Base-by-base conservation (phyloP, 2,329 filamentous ascomycete genomes). In the Onygenales sp. region DNA sequence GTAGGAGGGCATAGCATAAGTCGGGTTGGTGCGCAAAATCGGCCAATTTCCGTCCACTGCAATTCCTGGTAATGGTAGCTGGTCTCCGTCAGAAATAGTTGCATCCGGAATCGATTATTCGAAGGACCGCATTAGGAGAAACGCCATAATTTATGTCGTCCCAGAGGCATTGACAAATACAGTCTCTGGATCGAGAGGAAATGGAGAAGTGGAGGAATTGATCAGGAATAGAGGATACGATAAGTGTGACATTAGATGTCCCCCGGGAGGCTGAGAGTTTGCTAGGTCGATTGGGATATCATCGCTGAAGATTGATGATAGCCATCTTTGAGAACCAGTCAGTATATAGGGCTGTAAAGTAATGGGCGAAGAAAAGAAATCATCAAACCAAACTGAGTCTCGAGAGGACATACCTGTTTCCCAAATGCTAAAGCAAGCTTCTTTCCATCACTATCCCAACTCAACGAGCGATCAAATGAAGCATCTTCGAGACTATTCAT, bases 381-480 rank as follows among this genome's bases (percentile, higher is more conserved):
- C 6, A 46, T 27, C 21, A 27, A 27, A 27, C 21, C 21, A 27
- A 27, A 27, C 21, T 27, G 21, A 27, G 21, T 27, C 21, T 27
- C 21, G 21, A 27, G 21, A 27, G 54, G 44, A 61, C 67, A 42
- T 66, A 79, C 76, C 72, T 77, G 72, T 57, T 70, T 72, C 33
- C 71, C 72, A 54, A 76, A 69, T 31, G 73, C 74, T 60, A 78
- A 76, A 2, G 73, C 75, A 54, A 81, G 66, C 59, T 72, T 77
- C 60, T 75, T 75, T n/a, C 77, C 76, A 61, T 79, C 74, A 10
- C 68, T 69, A 61, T 78, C 77, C 78, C 78, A 81, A 33, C 70
- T 71, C 50, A 81, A 64, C 32, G 69, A 67, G 46, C 73, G 67
- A 56, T 73, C 68, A 8, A 64, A 63, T 14, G 63, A 55, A 8